Base-by-base conservation (phyloP, 441 rosid genomes). In the Eutrema salsugineum region DNA sequence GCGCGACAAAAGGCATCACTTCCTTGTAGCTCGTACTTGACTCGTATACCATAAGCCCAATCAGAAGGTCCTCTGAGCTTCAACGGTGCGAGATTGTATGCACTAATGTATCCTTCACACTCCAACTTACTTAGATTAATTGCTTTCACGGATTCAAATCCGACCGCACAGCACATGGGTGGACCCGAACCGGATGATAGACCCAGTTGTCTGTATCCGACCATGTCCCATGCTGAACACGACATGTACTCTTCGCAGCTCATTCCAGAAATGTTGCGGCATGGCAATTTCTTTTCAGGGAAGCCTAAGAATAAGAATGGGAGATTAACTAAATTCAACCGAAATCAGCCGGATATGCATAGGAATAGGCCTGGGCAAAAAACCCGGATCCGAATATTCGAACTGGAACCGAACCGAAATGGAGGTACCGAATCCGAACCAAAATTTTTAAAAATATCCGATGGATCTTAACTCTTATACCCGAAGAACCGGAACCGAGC, bases 101-200 rank as follows among this genome's bases (percentile, higher is more conserved):
- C 97, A 63, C 97, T 94, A 5, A 96, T 87, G 43, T 94, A 94
- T 8, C 95, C 97, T 82, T 91, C 94, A 28, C 97, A 94, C 32
- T 81, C 84, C 0, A 91, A 84, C 76, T 80, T 87, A 17, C 82
- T 87, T 24, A 90, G 65, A 43, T 94, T 94, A 12, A 91, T 91
- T 0, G 86, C 82, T 81, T 83, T 91, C 22, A 94, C 88, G 0
- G 91, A 83, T 66, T 94, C 88, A 15, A 90, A 91, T 1, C 90
- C 77, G 67, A 91, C 84, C 0, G 86, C 91, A 20, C 97, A 94
- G 44, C 99, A 94, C 78, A 86, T 87, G 0, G 96, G 94, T 1
- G 97, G 97, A 39, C 88, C 84, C 1, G 84, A 66, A 8, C 79
- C 36, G 35, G 71, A 63, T 0, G 30, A 20, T 12, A 54, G 19